Conservation (phyloP, 257 asterid species). For the Nicotiana knightiana region DNA sequence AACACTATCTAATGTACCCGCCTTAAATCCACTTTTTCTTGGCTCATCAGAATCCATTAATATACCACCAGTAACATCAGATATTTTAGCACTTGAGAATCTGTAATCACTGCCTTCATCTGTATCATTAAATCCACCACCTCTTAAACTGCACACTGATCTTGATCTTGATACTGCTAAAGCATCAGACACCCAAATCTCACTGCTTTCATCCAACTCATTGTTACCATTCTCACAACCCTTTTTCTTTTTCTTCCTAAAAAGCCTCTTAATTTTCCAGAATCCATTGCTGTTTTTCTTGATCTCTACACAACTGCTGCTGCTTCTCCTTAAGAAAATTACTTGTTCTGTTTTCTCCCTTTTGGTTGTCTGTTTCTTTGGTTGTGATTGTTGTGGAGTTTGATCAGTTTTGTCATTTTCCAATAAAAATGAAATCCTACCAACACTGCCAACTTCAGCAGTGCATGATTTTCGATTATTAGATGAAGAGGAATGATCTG, state of each 20-base stretch:
- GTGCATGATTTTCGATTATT: slow-evolving; percentile 31
- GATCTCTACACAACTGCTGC: slow-evolving; percentile 76
- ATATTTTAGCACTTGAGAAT: slow-evolving; percentile 78
- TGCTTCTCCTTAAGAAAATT: slow-evolving; percentile 51
- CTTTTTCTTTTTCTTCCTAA: slow-evolving; percentile 43
- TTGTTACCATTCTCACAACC: slow-evolving; percentile 17
- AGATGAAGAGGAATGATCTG: slow-evolving; percentile 54
- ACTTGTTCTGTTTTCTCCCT: slow-evolving; percentile 46
- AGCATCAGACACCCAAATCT: slow-evolving; percentile 16
- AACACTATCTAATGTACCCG: neutral
- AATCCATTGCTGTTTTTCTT: slow-evolving; percentile 58
- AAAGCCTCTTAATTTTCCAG: slow-evolving; percentile 72
- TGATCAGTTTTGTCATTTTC: slow-evolving; percentile 58
- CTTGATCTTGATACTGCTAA: slow-evolving; percentile 69
- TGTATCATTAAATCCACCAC: slow-evolving; percentile 16
- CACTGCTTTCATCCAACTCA: slow-evolving; percentile 42
- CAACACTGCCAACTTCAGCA: slow-evolving; percentile 74
- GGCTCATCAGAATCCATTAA: slow-evolving; percentile 37
- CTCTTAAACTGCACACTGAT: slow-evolving; percentile 82
- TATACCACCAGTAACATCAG: slow-evolving; percentile 65
- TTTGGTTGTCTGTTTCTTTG: neutral
- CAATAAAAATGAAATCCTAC: slow-evolving; percentile 65
- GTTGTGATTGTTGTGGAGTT: neutral
- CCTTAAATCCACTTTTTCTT: slow-evolving; percentile 6
- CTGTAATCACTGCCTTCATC: slow-evolving; percentile 55